These are phyloP conservation scores for Penicillium sp. DNA, from an alignment of 2,329 filamentous ascomycete genomes.

Conservation along the genomic window DNA sequence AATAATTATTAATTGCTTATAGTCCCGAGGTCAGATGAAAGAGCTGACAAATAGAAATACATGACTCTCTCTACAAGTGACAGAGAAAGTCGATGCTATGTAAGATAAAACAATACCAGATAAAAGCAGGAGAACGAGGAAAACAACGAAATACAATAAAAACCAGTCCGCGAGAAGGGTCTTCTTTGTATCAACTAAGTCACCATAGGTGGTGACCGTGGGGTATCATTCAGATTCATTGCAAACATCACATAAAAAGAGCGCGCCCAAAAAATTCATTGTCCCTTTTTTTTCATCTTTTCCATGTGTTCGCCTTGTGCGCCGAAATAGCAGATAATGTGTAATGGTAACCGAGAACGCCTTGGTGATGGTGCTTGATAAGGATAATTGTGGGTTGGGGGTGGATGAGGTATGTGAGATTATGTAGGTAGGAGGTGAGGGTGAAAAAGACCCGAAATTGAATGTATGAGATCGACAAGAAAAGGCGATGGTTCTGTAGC, in stretches of 20 bases:
- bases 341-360: slow-evolving; percentile 8
- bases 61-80: neutral
- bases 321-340: slow-evolving; percentile 9
- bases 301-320: slow-evolving; percentile 18
- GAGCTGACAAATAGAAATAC: neutral
- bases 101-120: neutral
- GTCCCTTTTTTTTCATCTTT: slow-evolving; percentile 5
- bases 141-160: neutral
- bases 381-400: neutral
- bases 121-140: neutral
- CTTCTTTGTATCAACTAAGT: slow-evolving; percentile 7
- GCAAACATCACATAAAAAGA: slow-evolving; percentile 13
- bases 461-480: neutral
- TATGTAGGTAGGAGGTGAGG: neutral
- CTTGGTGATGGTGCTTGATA: neutral
- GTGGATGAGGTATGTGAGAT: slow-evolving; percentile 3
- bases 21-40: neutral
- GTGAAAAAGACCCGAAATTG: neutral
- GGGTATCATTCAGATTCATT: slow-evolving; percentile 29
- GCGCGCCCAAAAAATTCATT: slow-evolving; percentile 1
- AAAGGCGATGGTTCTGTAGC: neutral
- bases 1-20: neutral
- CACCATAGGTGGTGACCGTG: slow-evolving; percentile 11
- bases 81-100: neutral
- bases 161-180: neutral